Percentiles rank a stretch among this genome's conserved stretches.
phyloP scores from a whole-genome alignment of 345 rosid genomes.

The Aegle marmelos region DNA sequence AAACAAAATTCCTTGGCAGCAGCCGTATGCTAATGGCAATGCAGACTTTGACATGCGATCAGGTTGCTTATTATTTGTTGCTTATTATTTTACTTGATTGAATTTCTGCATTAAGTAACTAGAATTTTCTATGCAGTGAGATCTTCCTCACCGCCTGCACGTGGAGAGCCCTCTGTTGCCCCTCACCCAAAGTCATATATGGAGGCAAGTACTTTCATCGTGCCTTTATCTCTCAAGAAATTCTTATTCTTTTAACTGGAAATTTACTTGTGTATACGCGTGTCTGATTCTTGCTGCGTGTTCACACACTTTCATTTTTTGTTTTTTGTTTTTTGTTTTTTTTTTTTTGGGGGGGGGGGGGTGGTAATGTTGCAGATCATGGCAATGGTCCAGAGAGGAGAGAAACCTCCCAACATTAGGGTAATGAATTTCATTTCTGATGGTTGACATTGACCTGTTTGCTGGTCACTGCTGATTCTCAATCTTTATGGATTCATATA shows the following conservation, averaged over 20 bases:
- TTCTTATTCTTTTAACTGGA: not conserved
- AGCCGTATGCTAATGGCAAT: conserved; percentile 59
- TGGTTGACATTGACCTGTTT: conserved; percentile 18
- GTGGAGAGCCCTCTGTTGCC: conserved; percentile 52
- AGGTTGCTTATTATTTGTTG: conserved; percentile 45
- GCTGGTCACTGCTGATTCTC: conserved; percentile 12
- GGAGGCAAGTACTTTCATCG: conserved; percentile 53
- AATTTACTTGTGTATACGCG: not conserved
- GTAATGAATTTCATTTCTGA: conserved; percentile 30
- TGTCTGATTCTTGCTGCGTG: not conserved
- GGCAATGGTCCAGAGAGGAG: conserved; percentile 95
- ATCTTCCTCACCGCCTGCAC: conserved; percentile 66
- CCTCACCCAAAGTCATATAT: conserved; percentile 89
- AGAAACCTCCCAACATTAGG: conserved; percentile 87
- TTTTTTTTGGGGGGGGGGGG: not conserved
- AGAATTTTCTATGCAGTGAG: conserved; percentile 50
- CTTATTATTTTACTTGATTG: conserved; percentile 3
- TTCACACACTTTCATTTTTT: no score
- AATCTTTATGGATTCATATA: conserved; percentile 21
- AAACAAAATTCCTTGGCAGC: conserved; percentile 34
- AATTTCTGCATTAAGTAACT: conserved; percentile 18
- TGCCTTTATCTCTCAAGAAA: not conserved
- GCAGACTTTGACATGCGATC: conserved; percentile 46
- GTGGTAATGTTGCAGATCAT: conserved; percentile 54
- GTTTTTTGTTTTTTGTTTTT: no score